Evolutionary conservation across 805 yeast species (phyloP).

Genomic region (Candida broadrunensis): DNA sequence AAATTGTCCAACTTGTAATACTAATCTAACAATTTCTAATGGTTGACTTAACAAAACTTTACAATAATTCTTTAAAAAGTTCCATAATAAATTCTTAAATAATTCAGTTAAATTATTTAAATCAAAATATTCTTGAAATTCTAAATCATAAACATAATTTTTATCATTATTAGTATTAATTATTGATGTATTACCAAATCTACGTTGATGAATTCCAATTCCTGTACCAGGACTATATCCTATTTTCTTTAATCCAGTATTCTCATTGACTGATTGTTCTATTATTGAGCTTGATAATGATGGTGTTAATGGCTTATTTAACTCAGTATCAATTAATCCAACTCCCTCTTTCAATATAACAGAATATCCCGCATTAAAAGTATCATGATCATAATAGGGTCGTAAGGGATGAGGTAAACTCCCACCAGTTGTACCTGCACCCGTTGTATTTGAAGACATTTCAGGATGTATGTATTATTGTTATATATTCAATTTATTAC

Average conservation of each 20-base stretch:
- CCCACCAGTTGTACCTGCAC: background rate
- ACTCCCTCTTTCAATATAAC: slow-evolving; percentile 60
- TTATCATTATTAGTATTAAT: slow-evolving; percentile 18
- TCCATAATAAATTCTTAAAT: slow-evolving; percentile 52
- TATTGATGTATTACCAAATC: background rate
- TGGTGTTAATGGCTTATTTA: slow-evolving; percentile 31
- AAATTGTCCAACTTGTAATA: slow-evolving; percentile 78
- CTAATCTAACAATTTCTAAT: slow-evolving; percentile 74
- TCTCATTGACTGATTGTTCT: slow-evolving; percentile 9
- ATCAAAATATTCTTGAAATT: slow-evolving; percentile 66
- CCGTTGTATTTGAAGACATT: background rate
- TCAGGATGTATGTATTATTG: too few species aligned
- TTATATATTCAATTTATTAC: background rate
- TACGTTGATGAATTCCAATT: background rate
- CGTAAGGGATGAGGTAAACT: slow-evolving; percentile 32
- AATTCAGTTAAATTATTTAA: slow-evolving; percentile 54
- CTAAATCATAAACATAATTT: slow-evolving; percentile 55
- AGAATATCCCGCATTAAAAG: slow-evolving; percentile 62
- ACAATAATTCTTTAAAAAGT: slow-evolving; percentile 66
- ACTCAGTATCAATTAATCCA: slow-evolving; percentile 53
- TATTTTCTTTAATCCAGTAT: background rate
- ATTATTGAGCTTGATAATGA: slow-evolving; percentile 19
- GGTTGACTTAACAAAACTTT: slow-evolving; percentile 79
- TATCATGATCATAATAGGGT: slow-evolving; percentile 70
- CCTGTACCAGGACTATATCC: slow-evolving; percentile 14